Base-by-base conservation (phyloP, 2,329 filamentous ascomycete genomes). In the Xylaria sp. region DNA sequence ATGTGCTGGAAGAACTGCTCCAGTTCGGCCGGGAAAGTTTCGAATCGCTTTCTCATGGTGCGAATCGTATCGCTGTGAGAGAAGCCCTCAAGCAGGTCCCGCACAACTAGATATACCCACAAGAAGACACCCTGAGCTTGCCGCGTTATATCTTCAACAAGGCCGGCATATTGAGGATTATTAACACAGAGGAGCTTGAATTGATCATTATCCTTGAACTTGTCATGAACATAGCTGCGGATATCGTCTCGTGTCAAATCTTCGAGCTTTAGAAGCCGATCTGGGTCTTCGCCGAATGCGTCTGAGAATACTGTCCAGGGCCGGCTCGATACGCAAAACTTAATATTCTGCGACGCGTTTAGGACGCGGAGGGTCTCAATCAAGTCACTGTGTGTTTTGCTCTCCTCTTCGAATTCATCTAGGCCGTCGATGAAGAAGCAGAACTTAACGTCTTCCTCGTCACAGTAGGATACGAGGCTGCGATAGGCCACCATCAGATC, bases 361-460 rank as follows among this genome's bases (percentile, higher is more conserved):
- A 67, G 20, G 20, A 46, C 44, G 6, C 15, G 26, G 36, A 67
- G 59, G 10, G 33, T 42, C 33, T 15, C 17, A 28, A 58, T 51
- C 17, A 62, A 23, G 6, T 60, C 49, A 15, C 31, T 42, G 31
- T 57, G 59, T 2, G 42, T 20, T 31, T 49, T 46, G 13, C 42
- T 44, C 15, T 42, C 4, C 5, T 42, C 58, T 5, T 63, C 59
- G 23, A 53, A 64, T 26, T 64, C 62, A 9, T 66, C 65, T 2
- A 66, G 28, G 1, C 65, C 64, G 26, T 66, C 64, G 4, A 66
- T 51, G n/a, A 66, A 66, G 36, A 66, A 57, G 64, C 58, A 66
- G 17, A 66, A 66, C 23, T 58, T 63, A 13, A 63, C 40, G 2
- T 48, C 40, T 23, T 48, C n/a, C 31, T 57, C 60, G 9, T 63